Evolutionary conservation across 139 green algal species (phyloP).

Genomic region (Chlamydomonas sp.): DNA sequence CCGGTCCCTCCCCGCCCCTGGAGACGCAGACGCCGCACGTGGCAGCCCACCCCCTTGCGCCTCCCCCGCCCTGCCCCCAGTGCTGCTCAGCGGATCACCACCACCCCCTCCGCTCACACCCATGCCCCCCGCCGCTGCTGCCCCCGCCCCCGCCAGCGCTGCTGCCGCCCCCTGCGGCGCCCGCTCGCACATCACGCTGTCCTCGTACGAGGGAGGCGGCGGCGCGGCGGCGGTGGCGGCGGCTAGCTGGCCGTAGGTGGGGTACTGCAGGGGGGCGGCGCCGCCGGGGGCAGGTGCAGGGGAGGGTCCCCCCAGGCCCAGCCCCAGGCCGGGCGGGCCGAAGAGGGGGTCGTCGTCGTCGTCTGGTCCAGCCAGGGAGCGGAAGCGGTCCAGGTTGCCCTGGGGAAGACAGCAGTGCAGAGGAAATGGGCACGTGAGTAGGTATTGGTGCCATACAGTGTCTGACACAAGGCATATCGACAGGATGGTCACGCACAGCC

Average conservation of each 20-base stretch:
- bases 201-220: constrained; percentile 58
- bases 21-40: too few species aligned
- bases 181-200: constrained; percentile 54
- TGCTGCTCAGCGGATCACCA: not conserved
- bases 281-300: constrained; percentile 2
- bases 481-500: too few species aligned
- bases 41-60: too few species aligned
- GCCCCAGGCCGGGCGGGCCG: not conserved
- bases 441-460: too few species aligned
- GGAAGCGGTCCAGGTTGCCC: constrained; percentile 40
- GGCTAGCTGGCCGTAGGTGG: constrained; percentile 65
- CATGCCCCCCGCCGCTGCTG: not conserved
- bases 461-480: too few species aligned
- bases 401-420: not conserved
- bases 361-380: constrained; percentile 6
- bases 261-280: constrained; percentile 40
- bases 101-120: too few species aligned
- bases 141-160: not conserved
- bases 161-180: not conserved
- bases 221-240: not conserved
- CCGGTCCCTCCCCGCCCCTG: not conserved
- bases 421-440: too few species aligned
- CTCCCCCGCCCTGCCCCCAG: too few species aligned
- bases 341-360: not conserved
- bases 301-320: not conserved